A percentile compares a stretch with the other conserved stretches of the same genome.
These are phyloP conservation scores for Colletotrichum sp. DNA, from an alignment of 2,329 filamentous ascomycete species.

Conservation along the genomic window DNA sequence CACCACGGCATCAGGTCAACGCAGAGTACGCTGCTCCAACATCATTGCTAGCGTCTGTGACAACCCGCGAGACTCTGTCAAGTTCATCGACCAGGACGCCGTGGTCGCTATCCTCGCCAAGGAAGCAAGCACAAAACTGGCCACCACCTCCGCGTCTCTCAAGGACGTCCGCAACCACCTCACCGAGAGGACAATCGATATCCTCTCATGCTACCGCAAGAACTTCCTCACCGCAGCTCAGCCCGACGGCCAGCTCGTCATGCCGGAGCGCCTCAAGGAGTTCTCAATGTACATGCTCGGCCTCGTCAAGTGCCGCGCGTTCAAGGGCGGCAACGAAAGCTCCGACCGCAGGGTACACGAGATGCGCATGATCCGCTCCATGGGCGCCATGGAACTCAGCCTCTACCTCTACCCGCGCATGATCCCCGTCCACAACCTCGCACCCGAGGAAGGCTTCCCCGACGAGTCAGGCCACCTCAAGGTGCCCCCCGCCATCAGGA, in stretches of 20 bases:
- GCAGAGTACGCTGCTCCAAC: constrained; percentile 91
- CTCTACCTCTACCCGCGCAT: constrained; percentile 96
- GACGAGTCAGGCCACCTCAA: constrained; percentile 88
- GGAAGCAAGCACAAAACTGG: constrained; percentile 87
- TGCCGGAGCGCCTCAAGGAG: constrained; percentile 95
- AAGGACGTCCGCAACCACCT: constrained; percentile 86
- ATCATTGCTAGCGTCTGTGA: constrained; percentile 92
- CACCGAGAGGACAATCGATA: constrained; percentile 91
- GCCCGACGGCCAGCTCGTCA: constrained; percentile 89
- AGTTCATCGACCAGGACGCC: constrained; percentile 94
- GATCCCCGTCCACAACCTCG: constrained; percentile 88
- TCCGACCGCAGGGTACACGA: constrained; percentile 91
- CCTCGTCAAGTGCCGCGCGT: constrained; percentile 86
- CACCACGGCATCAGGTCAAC: constrained; percentile 87
- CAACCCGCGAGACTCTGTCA: constrained; percentile 82
- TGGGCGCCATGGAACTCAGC: constrained; percentile 85
- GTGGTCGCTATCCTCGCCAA: constrained; percentile 89
- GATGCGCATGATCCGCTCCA: constrained; percentile 85
- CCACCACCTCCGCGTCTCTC: constrained; percentile 70
- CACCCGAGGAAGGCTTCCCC: constrained; percentile 89
- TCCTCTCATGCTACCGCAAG: constrained; percentile 90
- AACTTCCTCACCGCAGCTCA: constrained; percentile 83
- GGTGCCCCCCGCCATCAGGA: constrained; percentile 80
- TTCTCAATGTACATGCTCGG: constrained; percentile 96
- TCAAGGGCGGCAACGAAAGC: constrained; percentile 91